Percentiles rank a stretch among this genome's conserved stretches.
Conservation (phyloP, 768 basidiomycete species). For the Agrocybe pediades region DNA sequence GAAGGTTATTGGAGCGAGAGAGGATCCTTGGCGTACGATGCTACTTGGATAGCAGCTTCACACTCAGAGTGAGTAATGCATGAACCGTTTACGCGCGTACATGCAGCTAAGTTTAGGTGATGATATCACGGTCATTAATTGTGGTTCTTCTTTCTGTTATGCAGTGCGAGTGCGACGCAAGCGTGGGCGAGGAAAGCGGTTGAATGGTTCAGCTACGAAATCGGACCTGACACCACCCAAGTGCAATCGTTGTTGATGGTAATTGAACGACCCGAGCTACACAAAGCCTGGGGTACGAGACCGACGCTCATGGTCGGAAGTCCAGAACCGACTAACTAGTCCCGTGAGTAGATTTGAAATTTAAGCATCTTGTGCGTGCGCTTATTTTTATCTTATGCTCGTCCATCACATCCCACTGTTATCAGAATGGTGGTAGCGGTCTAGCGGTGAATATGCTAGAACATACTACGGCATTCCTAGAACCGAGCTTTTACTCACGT, state of each 20-base stretch:
- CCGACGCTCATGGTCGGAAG: constrained; percentile 35
- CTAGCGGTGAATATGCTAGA: not conserved
- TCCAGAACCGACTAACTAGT: constrained; percentile 19
- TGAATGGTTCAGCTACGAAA: constrained; percentile 57
- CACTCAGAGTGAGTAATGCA: constrained; percentile 58
- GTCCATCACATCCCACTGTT: not conserved
- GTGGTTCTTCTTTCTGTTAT: not conserved
- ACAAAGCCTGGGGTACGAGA: constrained; percentile 52
- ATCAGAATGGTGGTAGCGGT: not conserved
- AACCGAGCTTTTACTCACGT: not conserved
- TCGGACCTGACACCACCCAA: constrained; percentile 57
- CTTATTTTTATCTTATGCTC: not conserved
- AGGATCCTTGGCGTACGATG: constrained; percentile 63
- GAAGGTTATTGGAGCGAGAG: constrained; percentile 72
- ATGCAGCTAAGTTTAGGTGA: not conserved
- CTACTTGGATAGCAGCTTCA: constrained; percentile 57
- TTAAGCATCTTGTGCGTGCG: not conserved
- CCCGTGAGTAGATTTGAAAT: not conserved
- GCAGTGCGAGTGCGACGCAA: constrained; percentile 45
- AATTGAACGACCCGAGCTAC: constrained; percentile 37
- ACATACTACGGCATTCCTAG: not conserved
- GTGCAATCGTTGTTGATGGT: constrained; percentile 39
- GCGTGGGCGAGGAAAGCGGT: constrained; percentile 52
- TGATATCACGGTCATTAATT: constrained; percentile 1
- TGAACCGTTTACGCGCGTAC: not conserved